Percentiles rank a stretch among this genome's conserved stretches.
phyloP scores from a whole-genome alignment of 2,329 filamentous ascomycete species.

The Penicillium olsonii region DNA sequence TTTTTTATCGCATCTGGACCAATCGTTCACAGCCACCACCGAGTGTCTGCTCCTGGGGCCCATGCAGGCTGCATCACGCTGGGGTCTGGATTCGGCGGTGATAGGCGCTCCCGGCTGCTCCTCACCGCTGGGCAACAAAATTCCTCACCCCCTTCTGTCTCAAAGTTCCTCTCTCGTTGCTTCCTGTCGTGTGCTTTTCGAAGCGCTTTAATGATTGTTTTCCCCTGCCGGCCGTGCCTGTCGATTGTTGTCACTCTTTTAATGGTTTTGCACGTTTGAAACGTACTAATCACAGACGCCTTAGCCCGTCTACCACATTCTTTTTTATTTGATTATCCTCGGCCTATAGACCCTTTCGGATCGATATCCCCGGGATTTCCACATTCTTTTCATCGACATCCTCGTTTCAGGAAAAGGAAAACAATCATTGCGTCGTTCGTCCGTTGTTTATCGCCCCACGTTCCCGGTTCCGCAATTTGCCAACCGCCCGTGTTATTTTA shows the following conservation, averaged over 20 bases:
- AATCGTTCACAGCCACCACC: slow-evolving; percentile 6
- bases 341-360: slow-evolving; percentile 8
- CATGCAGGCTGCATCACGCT: slow-evolving; percentile 26
- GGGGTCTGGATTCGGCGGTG: slow-evolving; percentile 15
- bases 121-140: slow-evolving; percentile 33
- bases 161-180: slow-evolving; percentile 14
- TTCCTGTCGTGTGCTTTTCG: slow-evolving; percentile 22
- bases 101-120: slow-evolving; percentile 22
- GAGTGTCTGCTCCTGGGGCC: slow-evolving; percentile 6
- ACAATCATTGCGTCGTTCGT: too few relatives aligned
- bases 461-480: background rate
- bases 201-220: slow-evolving; percentile 22
- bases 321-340: slow-evolving; percentile 13
- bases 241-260: slow-evolving; percentile 32
- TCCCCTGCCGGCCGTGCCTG: slow-evolving; percentile 12
- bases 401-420: slow-evolving; percentile 17
- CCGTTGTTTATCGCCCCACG: slow-evolving; percentile 2
- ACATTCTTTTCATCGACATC: slow-evolving; percentile 27
- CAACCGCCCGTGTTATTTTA: background rate
- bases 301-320: slow-evolving; percentile 29
- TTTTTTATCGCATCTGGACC: slow-evolving; percentile 1
- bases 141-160: slow-evolving; percentile 23
- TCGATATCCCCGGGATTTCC: slow-evolving; percentile 2
- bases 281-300: slow-evolving; percentile 24
- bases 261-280: slow-evolving; percentile 31